A percentile compares a stretch with the other conserved stretches of the same genome.
Evolutionary conservation across 176 grass and related monocot species (phyloP).

Genomic region (Carex myosuroides): DNA sequence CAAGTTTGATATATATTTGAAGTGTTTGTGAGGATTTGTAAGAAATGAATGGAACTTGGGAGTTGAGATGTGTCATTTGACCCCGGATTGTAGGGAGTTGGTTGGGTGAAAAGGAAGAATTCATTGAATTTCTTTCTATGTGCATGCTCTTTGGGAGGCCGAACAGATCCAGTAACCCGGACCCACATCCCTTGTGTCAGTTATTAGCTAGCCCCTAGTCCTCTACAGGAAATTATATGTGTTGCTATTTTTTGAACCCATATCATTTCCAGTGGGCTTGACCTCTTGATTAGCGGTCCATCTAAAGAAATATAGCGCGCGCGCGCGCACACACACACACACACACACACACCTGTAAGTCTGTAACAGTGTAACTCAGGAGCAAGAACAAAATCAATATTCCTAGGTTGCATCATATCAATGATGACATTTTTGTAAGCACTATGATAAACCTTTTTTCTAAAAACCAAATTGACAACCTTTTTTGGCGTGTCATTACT

Average conservation of each 20-base stretch:
- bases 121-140: neutral
- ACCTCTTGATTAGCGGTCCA: too few species aligned
- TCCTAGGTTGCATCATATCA: neutral
- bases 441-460: neutral
- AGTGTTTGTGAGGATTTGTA: neutral
- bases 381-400: neutral
- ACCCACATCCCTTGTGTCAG: neutral
- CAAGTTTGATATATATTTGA: neutral
- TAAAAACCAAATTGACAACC: neutral
- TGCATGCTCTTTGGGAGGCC: neutral
- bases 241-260: neutral
- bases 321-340: too few species aligned
- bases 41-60: neutral
- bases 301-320: too few species aligned
- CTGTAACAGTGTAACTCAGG: neutral
- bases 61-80: conserved; percentile 17
- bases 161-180: neutral
- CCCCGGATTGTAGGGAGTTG: neutral
- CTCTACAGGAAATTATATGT: too few species aligned
- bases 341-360: too few species aligned
- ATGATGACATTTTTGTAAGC: neutral
- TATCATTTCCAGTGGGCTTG: too few species aligned
- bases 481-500: neutral
- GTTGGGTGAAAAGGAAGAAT: conserved; percentile 7
- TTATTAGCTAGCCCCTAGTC: too few species aligned